These are phyloP conservation scores for Lentinus brumalis DNA, from an alignment of 768 basidiomycete species.

Conservation along the genomic window DNA sequence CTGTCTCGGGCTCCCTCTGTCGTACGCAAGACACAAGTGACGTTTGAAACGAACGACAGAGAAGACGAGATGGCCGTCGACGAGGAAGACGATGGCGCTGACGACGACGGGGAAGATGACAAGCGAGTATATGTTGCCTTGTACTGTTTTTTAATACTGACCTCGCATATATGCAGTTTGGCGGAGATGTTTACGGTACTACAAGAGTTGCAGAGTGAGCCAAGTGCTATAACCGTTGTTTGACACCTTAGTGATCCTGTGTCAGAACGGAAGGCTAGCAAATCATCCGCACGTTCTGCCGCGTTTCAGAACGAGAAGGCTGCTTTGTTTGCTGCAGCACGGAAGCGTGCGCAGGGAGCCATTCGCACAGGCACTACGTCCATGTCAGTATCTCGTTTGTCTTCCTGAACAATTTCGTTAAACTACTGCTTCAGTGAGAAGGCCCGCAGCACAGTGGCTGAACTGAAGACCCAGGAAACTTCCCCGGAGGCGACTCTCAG, in stretches of 20 bases:
- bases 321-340: constrained; percentile 24
- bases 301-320: constrained; percentile 29
- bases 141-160: background rate
- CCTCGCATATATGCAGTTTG: constrained; percentile 11
- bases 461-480: constrained; percentile 26
- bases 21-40: background rate
- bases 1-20: background rate
- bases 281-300: constrained; percentile 19
- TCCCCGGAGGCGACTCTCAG: constrained; percentile 21
- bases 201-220: constrained; percentile 30
- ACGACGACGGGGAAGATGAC: constrained; percentile 19
- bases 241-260: background rate
- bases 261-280: constrained; percentile 29
- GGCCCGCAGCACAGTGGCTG: constrained; percentile 21
- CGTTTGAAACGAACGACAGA: background rate
- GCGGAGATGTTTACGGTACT: constrained; percentile 30
- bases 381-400: constrained; percentile 16
- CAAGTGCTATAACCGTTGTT: background rate
- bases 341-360: constrained; percentile 20
- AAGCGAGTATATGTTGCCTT: constrained; percentile 2
- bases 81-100: constrained; percentile 7
- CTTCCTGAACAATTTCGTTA: background rate
- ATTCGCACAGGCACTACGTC: constrained; percentile 24
- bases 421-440: constrained; percentile 28
- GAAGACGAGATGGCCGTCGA: background rate